phyloP scores from a whole-genome alignment of 306 rosid genomes.

The Crotalaria pallida region DNA sequence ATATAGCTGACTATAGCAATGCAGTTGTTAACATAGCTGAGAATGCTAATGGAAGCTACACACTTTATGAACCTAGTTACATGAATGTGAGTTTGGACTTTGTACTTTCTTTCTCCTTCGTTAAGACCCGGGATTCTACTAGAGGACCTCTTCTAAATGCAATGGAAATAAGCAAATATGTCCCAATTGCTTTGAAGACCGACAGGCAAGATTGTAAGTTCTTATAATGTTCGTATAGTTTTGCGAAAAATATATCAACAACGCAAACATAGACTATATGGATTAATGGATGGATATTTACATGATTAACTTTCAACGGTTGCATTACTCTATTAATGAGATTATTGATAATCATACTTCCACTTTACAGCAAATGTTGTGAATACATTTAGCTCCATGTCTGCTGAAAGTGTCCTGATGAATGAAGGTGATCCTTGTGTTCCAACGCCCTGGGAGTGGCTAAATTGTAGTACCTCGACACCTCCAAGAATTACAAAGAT shows the following conservation, averaged over 20 bases:
- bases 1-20: conserved; percentile 56
- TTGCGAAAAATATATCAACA: no score
- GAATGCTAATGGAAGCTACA: conserved; percentile 90
- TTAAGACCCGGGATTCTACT: conserved; percentile 69
- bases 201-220: conserved; percentile 66
- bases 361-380: conserved; percentile 46
- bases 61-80: conserved; percentile 94
- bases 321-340: conserved; percentile 9
- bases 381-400: conserved; percentile 44
- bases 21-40: conserved; percentile 93
- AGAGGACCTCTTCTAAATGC: conserved; percentile 86
- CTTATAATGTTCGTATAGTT: conserved; percentile 13
- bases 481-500: conserved; percentile 68
- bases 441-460: conserved; percentile 89
- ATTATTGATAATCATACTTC: conserved; percentile 27
- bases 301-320: neutral
- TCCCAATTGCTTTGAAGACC: conserved; percentile 53
- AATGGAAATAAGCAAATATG: conserved; percentile 78
- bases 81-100: conserved; percentile 82
- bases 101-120: conserved; percentile 78
- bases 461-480: conserved; percentile 54
- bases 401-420: conserved; percentile 36
- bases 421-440: conserved; percentile 89
- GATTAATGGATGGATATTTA: neutral
- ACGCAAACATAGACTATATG: conserved; percentile 4